These are phyloP conservation scores for Microstegium vimineum DNA, from an alignment of 176 grass and related monocot genomes.

Conservation along the genomic window DNA sequence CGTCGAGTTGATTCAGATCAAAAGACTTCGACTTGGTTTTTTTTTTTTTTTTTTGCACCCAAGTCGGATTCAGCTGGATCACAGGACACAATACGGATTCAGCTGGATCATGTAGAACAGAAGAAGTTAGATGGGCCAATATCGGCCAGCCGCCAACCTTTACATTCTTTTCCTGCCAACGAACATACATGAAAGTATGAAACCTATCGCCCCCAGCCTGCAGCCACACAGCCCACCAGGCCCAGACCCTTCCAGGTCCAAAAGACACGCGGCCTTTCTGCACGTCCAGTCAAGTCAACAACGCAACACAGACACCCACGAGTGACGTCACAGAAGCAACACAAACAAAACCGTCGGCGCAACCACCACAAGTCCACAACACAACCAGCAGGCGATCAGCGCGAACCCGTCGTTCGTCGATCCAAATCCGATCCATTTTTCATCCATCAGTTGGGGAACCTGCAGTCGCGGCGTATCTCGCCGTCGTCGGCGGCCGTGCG, in stretches of 20 bases:
- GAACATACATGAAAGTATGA: no score
- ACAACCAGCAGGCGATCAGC: background rate
- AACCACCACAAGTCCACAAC: no score
- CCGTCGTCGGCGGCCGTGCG: conserved; percentile 35
- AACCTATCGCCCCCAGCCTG: background rate
- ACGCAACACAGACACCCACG: background rate
- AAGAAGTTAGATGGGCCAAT: background rate
- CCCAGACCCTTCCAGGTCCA: background rate
- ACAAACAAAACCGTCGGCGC: conserved; percentile 1
- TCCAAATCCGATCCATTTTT: no score
- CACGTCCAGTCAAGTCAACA: background rate
- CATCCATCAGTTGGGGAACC: conserved; percentile 38
- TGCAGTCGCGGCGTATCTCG: conserved; percentile 54
- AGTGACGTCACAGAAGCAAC: background rate
- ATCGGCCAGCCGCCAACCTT: background rate
- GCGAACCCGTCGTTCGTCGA: background rate
- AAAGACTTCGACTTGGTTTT: no score
- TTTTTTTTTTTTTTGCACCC: background rate
- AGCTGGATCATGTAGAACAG: background rate
- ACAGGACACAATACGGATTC: background rate
- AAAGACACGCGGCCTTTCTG: background rate
- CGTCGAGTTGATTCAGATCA: no score
- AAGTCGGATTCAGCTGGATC: no score
- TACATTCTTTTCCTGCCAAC: background rate
- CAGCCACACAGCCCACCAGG: background rate